These are phyloP conservation scores for Rubroshorea leprosula DNA, from an alignment of 345 rosid species.

Conservation along the genomic window DNA sequence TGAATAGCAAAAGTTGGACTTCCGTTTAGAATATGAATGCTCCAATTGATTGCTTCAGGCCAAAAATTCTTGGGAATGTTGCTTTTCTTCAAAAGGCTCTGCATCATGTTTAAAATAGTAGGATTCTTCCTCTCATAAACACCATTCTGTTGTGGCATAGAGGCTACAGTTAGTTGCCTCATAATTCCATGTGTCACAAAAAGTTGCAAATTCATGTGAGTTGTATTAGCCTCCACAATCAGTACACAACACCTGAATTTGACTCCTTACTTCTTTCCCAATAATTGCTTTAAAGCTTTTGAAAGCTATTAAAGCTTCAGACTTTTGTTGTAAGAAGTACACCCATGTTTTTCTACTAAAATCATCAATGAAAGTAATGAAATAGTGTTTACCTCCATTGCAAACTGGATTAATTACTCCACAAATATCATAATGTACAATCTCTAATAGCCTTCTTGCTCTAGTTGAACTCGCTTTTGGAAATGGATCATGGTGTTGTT, in stretches of 20 bases:
- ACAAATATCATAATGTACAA: neutral
- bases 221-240: neutral
- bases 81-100: neutral
- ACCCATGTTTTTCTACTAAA: too few relatives aligned
- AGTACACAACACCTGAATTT: neutral
- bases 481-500: neutral
- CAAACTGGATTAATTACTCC: neutral
- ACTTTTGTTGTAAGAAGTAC: too few relatives aligned
- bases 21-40: too few relatives aligned
- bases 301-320: too few relatives aligned
- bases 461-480: neutral
- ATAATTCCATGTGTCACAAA: too few relatives aligned
- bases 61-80: neutral
- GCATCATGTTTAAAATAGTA: neutral
- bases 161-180: neutral
- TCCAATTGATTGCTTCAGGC: neutral
- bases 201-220: too few relatives aligned
- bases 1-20: too few relatives aligned
- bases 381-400: slow-evolving; percentile 3
- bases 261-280: neutral
- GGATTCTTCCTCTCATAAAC: neutral
- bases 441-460: neutral
- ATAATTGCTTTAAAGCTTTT: too few relatives aligned
- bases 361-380: neutral
- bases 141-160: neutral